phyloP scores from a whole-genome alignment of 2,329 filamentous ascomycete species.

The Shiraia sp. region DNA sequence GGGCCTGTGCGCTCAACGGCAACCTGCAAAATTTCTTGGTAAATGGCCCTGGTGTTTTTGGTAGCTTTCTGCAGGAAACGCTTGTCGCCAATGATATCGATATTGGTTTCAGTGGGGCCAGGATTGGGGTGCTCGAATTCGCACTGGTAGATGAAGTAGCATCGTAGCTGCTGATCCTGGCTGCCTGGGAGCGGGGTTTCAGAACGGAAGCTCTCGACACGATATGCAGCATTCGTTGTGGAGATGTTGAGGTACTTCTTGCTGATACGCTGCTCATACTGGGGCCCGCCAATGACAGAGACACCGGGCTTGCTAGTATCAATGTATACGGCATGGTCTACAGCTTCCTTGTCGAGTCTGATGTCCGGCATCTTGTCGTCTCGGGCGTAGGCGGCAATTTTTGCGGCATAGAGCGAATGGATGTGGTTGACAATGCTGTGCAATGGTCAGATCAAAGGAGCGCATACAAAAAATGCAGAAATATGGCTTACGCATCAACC shows the following conservation, averaged over 20 bases:
- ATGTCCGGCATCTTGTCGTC: slow-evolving; percentile 96
- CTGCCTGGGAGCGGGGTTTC: slow-evolving; percentile 75
- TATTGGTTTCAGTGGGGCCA: slow-evolving; percentile 75
- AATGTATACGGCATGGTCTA: slow-evolving; percentile 96
- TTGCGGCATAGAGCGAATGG: slow-evolving; percentile 94
- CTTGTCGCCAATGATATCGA: slow-evolving; percentile 90
- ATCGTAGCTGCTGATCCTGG: slow-evolving; percentile 82
- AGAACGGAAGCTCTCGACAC: slow-evolving; percentile 96
- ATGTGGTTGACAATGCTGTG: slow-evolving; percentile 81
- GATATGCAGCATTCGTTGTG: slow-evolving; percentile 72
- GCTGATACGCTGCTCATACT: slow-evolving; percentile 92
- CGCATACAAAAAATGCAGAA: background rate
- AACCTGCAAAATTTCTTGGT: slow-evolving; percentile 88
- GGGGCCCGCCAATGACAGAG: slow-evolving; percentile 75
- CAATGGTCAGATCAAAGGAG: slow-evolving; percentile 13
- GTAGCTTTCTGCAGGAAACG: slow-evolving; percentile 96
- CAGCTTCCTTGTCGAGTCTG: slow-evolving; percentile 89
- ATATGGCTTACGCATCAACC: slow-evolving; percentile 62
- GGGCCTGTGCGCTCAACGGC: slow-evolving; percentile 85
- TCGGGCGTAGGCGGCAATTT: slow-evolving; percentile 89
- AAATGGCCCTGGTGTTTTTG: slow-evolving; percentile 91
- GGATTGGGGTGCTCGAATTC: slow-evolving; percentile 81
- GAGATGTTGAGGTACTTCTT: slow-evolving; percentile 90
- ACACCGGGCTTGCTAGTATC: slow-evolving; percentile 92
- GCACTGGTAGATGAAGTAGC: slow-evolving; percentile 99